Evolutionary conservation across 1,139 yeast species (phyloP).

Genomic region (Suhomyces anneliseae): DNA sequence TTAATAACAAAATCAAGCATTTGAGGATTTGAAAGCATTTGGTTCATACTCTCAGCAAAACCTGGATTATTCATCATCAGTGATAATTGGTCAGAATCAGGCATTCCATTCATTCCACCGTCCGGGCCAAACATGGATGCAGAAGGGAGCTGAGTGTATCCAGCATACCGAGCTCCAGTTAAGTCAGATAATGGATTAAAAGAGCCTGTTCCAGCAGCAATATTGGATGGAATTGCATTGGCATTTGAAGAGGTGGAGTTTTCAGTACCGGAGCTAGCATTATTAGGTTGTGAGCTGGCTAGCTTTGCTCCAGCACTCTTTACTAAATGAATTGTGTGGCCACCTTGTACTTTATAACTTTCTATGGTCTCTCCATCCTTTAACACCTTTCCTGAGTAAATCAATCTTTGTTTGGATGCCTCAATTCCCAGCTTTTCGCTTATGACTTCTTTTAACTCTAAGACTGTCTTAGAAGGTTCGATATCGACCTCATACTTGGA

Average conservation of each 20-base stretch:
- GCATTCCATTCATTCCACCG: slow-evolving; percentile 68
- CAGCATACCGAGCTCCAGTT: slow-evolving; percentile 96
- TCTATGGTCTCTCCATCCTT: slow-evolving; percentile 77
- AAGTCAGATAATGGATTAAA: slow-evolving; percentile 88
- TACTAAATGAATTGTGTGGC: slow-evolving; percentile 87
- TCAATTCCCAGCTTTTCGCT: slow-evolving; percentile 64
- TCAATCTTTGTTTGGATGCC: slow-evolving; percentile 76
- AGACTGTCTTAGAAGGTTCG: slow-evolving; percentile 55
- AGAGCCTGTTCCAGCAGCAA: slow-evolving; percentile 86
- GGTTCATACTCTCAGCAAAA: slow-evolving; percentile 77
- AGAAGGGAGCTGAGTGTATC: slow-evolving; percentile 82
- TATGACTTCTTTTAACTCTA: slow-evolving; percentile 67
- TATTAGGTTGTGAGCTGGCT: slow-evolving; percentile 18
- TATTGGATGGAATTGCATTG: slow-evolving; percentile 60
- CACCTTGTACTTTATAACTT: slow-evolving; percentile 77
- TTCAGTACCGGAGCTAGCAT: slow-evolving; percentile 17
- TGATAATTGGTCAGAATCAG: slow-evolving; percentile 72
- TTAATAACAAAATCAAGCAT: slow-evolving; percentile 82
- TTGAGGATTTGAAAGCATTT: slow-evolving; percentile 75
- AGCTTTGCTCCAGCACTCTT: slow-evolving; percentile 54
- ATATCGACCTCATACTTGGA: slow-evolving; percentile 70
- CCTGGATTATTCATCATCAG: slow-evolving; percentile 78
- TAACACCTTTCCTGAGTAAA: slow-evolving; percentile 90
- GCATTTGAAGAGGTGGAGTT: slow-evolving; percentile 17
- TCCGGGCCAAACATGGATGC: slow-evolving; percentile 94